Evolutionary conservation across 768 basidiomycete species (phyloP).

Genomic region (Mycena latifolia): DNA sequence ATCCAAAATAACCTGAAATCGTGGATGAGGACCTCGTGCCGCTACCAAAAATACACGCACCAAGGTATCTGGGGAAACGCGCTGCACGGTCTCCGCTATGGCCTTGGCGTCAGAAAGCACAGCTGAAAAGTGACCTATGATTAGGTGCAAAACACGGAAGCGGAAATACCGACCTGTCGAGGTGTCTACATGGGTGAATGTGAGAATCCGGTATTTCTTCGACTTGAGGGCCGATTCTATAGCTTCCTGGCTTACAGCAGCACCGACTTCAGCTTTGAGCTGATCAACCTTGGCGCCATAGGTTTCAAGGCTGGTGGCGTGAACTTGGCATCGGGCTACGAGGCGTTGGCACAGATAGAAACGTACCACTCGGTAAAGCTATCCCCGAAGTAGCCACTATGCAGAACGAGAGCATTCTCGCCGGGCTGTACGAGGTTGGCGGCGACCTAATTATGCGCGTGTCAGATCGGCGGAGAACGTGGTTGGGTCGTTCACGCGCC

Average conservation of each 20-base stretch:
- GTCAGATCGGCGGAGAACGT: slow-evolving; percentile 18
- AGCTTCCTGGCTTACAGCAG: slow-evolving; percentile 69
- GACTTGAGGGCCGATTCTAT: slow-evolving; percentile 77
- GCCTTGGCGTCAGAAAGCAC: slow-evolving; percentile 89
- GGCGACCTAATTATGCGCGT: slow-evolving; percentile 67
- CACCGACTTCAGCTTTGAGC: slow-evolving; percentile 86
- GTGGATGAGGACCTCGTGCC: slow-evolving; percentile 8
- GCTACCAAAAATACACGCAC: slow-evolving; percentile 50
- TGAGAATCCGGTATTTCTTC: slow-evolving; percentile 90
- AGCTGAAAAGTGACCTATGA: slow-evolving; percentile 50
- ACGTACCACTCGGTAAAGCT: slow-evolving; percentile 88
- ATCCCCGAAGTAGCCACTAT: slow-evolving; percentile 96
- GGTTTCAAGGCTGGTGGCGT: slow-evolving; percentile 70
- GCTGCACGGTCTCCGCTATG: slow-evolving; percentile 78
- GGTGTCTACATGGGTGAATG: slow-evolving; percentile 96
- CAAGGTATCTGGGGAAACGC: slow-evolving; percentile 88
- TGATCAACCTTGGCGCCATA: slow-evolving; percentile 93
- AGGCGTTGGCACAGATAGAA: slow-evolving; percentile 12
- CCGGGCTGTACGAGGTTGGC: slow-evolving; percentile 90
- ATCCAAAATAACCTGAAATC: slow-evolving; percentile 79
- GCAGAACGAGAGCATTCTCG: slow-evolving; percentile 84
- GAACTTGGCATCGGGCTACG: neutral
- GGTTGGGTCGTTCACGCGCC: slow-evolving; percentile 52
- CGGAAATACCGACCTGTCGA: slow-evolving; percentile 71
- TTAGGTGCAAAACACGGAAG: neutral